Base-by-base conservation (phyloP, 2,329 filamentous ascomycete genomes). In the Gremmenia infestans region DNA sequence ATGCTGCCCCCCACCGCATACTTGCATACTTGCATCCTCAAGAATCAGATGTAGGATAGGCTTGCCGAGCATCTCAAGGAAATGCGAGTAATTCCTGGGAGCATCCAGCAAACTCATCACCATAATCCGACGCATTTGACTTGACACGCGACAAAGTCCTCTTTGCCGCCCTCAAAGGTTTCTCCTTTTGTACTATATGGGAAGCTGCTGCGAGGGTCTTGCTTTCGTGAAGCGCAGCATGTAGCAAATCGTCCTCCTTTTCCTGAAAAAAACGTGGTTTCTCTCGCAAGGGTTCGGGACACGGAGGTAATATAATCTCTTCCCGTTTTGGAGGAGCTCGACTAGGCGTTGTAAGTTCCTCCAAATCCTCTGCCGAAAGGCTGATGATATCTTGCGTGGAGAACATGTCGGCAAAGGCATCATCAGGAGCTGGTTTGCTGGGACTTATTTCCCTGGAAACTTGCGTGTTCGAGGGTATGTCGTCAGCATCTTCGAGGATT, bases 341-440 rank as follows among this genome's bases (percentile, higher is more conserved):
- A 49, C 55, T 57, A 8, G 66, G 64, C 5, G 65, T 60, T 3
- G 72, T 71, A 39, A 78, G 68, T 19, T 79, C 76, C 40, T 67
- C 66, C n/a, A 78, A 55, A 45, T 79, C 77, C 57, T 79, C 75
- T 3, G 77, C 75, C 1, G 77, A 78, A 8, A 78, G 63, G 1
- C 72, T 57, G 1, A 78, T 57, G 1, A 78, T 54, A 59, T 80
- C 78, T 56, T 79, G 78, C 0, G 76, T 77, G 1, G 58, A 65
- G 17, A 65, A 53, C 14, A 68, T 50, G 25, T 53, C 57, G 9
- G 48, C 60, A 12, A 60, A 61, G 6, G 42, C 25, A 22, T 37
- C n/a, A 11, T 51, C 52, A 25, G 46, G 22, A 2, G n/a, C 15
- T 47, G 42, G 19, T 43, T 47, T 58, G 17, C 49, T 28, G 1